Percentiles rank a stretch among this genome's conserved stretches.
These are phyloP conservation scores for Nothophoma quercina DNA, from an alignment of 2,329 filamentous ascomycete genomes.

Conservation along the genomic window DNA sequence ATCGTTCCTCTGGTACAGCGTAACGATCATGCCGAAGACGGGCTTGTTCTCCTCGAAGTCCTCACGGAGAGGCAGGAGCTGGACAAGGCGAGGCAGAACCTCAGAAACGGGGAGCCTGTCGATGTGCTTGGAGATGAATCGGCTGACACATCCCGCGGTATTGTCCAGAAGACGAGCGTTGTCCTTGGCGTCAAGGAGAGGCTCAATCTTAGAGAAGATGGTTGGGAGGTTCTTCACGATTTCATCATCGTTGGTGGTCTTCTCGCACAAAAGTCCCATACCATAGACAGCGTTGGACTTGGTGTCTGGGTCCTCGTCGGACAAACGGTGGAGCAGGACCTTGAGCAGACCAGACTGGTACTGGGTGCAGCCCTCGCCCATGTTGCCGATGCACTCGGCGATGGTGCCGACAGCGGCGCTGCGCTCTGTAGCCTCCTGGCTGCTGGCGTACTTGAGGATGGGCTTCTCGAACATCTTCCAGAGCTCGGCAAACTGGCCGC, in stretches of 20 bases:
- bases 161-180: conserved; percentile 90
- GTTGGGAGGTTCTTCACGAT: conserved; percentile 77
- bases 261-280: conserved; percentile 81
- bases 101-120: conserved; percentile 80
- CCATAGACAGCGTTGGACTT: conserved; percentile 97
- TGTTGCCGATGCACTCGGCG: conserved; percentile 87
- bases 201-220: conserved; percentile 86
- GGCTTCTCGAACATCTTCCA: conserved; percentile 98
- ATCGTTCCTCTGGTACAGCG: conserved; percentile 78
- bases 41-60: conserved; percentile 97
- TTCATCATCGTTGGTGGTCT: conserved; percentile 76
- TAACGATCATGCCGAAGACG: conserved; percentile 87
- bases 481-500: conserved; percentile 80
- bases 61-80: conserved; percentile 84
- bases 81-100: conserved; percentile 80
- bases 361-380: conserved; percentile 80
- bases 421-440: conserved; percentile 85
- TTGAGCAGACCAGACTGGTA: conserved; percentile 80
- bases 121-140: conserved; percentile 92
- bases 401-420: conserved; percentile 90
- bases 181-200: conserved; percentile 77
- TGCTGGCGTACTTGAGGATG: conserved; percentile 85
- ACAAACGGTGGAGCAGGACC: conserved; percentile 83
- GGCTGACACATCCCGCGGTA: conserved; percentile 85
- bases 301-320: conserved; percentile 87